Evolutionary conservation across 2,329 filamentous ascomycete genomes (phyloP), one percentile per base, ranked within the genome.

Genomic region (Falciphora oryzae): DNA sequence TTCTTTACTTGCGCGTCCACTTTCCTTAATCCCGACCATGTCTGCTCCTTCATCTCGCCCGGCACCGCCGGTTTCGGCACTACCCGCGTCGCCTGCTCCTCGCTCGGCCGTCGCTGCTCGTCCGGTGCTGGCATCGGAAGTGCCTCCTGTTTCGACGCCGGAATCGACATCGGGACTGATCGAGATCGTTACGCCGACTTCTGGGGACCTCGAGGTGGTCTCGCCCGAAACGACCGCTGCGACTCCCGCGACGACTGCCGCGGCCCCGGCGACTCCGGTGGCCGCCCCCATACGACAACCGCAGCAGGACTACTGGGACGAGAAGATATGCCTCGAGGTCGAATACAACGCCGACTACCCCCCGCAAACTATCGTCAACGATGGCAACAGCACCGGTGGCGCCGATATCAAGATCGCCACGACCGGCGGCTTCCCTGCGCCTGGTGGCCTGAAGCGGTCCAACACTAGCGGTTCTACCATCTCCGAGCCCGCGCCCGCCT

Each of bases 301-400:
- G 32, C 32, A 32, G 59, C 59, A 61, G 32, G 31, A 61, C 13
- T 61, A 61, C 59, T 61, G 59, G 59, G 59, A 61, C 59, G 59
- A 61, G 22, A 61, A 61, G 59, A 61, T 61, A 18, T 38, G 31
- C 31, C 59, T 61, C n/a, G 59, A 61, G 32, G 59, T 31, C 32
- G 59, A 61, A 22, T 61, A 61, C 32, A 61, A 61, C 32, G 32
- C 59, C 13, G 59, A 61, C 28, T 38, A 61, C 59, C 32, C 32
- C 59, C 59, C 38, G n/a, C 32, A 53, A 53, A 53, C 44, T 2
- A 53, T 53, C 44, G 44, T 53, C 18, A 53, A 53, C 44, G 44
- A 53, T 10, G 44, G 6, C 6, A 53, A 53, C 44, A 53, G 44
- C 44, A 53, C 18, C 22, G 44, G 44, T 25, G 44, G 44, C 8